These are phyloP conservation scores for Ophiostoma sp. DNA, from an alignment of 2,329 filamentous ascomycete genomes.

Conservation along the genomic window DNA sequence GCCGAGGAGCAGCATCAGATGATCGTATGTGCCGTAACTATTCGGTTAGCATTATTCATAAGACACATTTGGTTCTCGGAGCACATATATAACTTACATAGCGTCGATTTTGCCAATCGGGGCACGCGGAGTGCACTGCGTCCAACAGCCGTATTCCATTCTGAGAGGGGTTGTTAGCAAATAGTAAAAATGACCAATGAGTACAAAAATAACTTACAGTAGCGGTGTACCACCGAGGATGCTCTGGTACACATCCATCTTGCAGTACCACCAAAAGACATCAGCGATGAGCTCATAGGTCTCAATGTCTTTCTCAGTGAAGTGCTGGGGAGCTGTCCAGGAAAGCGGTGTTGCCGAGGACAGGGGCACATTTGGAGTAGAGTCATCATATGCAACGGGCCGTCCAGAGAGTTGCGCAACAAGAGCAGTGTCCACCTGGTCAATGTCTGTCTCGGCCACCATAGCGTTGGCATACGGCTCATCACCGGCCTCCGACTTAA, in stretches of 20 bases:
- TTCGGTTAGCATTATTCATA: neutral
- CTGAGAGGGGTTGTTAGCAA: slow-evolving; percentile 44
- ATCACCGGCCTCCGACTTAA: neutral
- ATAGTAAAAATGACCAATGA: neutral
- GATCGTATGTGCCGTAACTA: slow-evolving; percentile 84
- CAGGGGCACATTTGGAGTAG: neutral
- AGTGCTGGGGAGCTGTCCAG: slow-evolving; percentile 33
- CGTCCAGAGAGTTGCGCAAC: slow-evolving; percentile 46
- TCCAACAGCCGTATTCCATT: slow-evolving; percentile 77
- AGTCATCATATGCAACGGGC: slow-evolving; percentile 40
- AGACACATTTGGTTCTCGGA: too few relatives aligned
- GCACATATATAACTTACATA: slow-evolving; percentile 51
- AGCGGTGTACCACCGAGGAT: slow-evolving; percentile 81
- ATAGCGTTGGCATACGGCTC: slow-evolving; percentile 9
- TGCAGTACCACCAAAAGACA: slow-evolving; percentile 93
- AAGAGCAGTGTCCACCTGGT: slow-evolving; percentile 46
- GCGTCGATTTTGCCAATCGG: slow-evolving; percentile 75
- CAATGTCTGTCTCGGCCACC: slow-evolving; percentile 35
- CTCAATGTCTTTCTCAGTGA: slow-evolving; percentile 65
- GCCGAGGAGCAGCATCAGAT: slow-evolving; percentile 78
- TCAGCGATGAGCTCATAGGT: slow-evolving; percentile 80
- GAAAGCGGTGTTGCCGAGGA: neutral
- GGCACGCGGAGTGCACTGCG: slow-evolving; percentile 83
- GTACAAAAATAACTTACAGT: slow-evolving; percentile 61
- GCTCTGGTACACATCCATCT: slow-evolving; percentile 91